Evolutionary conservation across 345 rosid genomes (phyloP).

Genomic region (Eucalyptus cloeziana): DNA sequence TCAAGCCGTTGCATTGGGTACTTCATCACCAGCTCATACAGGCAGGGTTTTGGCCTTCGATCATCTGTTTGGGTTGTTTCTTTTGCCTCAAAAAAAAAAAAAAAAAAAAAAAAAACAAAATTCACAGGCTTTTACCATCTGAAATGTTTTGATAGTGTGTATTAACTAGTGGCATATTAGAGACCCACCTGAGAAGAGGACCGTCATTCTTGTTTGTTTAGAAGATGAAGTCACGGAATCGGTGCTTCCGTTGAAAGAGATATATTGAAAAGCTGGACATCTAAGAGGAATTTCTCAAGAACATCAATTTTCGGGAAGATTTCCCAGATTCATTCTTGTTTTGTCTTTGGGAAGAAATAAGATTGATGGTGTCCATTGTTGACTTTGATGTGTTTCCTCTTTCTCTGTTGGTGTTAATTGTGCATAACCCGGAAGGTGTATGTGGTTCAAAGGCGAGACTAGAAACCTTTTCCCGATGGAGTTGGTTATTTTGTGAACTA

Average conservation of each 20-base stretch:
- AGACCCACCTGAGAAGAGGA: not conserved
- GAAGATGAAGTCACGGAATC: not conserved
- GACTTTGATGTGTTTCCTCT: not conserved
- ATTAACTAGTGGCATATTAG: not conserved
- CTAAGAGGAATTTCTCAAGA: not conserved
- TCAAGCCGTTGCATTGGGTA: not conserved
- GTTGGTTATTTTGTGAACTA: not conserved
- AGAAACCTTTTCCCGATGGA: not conserved
- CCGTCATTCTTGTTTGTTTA: not conserved
- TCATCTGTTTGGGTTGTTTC: not conserved
- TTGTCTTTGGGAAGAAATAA: not conserved
- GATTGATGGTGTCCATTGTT: not conserved
- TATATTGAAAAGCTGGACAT: not conserved
- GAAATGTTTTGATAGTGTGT: not conserved
- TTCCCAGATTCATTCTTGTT: not conserved
- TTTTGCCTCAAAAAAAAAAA: not conserved
- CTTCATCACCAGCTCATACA: not conserved
- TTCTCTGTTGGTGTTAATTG: not conserved
- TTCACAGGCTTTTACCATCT: not conserved
- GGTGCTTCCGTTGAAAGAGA: not conserved
- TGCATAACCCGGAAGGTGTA: not conserved
- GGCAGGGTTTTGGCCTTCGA: not conserved
- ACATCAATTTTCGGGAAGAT: not conserved
- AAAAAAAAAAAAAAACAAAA: no score
- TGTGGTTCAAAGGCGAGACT: not conserved